Evolutionary conservation across 805 yeast genomes (phyloP).

Genomic region (Metschnikowia gruessii): DNA sequence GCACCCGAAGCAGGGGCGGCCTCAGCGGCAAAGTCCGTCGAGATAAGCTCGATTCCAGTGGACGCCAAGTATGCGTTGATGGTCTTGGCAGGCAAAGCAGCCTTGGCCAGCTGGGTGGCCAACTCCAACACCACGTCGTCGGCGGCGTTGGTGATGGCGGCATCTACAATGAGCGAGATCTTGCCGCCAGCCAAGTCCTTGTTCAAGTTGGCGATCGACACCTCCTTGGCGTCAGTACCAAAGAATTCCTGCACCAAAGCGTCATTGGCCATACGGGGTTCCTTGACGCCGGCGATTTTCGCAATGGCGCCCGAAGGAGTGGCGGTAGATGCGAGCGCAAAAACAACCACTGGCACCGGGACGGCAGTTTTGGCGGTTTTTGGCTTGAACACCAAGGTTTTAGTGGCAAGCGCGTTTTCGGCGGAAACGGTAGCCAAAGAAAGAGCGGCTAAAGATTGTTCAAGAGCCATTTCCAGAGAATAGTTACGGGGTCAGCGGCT

Average conservation of each 20-base stretch:
- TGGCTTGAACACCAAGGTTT: constrained; percentile 85
- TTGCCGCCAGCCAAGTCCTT: constrained; percentile 40
- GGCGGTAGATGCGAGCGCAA: constrained; percentile 67
- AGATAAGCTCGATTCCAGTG: constrained; percentile 48
- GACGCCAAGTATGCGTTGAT: constrained; percentile 46
- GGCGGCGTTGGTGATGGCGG: constrained; percentile 41
- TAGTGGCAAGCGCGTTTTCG: constrained; percentile 54
- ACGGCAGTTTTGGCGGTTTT: constrained; percentile 80
- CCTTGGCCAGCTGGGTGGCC: constrained; percentile 52
- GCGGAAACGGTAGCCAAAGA: constrained; percentile 26
- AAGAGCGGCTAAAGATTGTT: constrained; percentile 62
- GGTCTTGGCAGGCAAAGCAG: constrained; percentile 46
- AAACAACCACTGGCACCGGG: constrained; percentile 76
- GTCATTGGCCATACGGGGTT: constrained; percentile 84
- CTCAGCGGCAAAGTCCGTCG: constrained; percentile 54
- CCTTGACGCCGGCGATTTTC: constrained; percentile 66
- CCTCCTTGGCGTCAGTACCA: constrained; percentile 54
- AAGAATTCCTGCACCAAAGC: constrained; percentile 70
- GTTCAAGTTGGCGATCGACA: constrained; percentile 53
- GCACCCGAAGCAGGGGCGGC: constrained; percentile 30
- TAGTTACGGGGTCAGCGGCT: too few relatives aligned
- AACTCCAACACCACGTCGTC: constrained; percentile 42
- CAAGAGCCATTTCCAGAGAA: constrained; percentile 55
- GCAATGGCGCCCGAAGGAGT: constrained; percentile 71
- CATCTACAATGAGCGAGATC: constrained; percentile 58